Evolutionary conservation across 2,329 filamentous ascomycete genomes (phyloP).

Genomic region (Monilinia aucupariae): DNA sequence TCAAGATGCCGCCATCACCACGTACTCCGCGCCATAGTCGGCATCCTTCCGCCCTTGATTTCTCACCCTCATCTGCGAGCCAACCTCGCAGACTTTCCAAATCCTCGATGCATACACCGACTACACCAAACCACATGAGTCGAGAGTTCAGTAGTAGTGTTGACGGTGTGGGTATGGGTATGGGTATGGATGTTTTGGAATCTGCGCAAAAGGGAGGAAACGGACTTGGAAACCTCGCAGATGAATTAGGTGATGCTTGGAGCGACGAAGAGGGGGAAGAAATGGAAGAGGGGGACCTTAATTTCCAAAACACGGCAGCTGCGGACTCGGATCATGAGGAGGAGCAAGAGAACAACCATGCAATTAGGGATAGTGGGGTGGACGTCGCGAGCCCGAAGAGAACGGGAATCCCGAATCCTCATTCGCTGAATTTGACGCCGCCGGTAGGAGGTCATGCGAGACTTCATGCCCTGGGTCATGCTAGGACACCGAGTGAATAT

Average conservation of each 20-base stretch:
- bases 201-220: slow-evolving; percentile 41
- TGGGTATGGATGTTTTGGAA: slow-evolving; percentile 28
- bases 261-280: slow-evolving; percentile 58
- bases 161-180: slow-evolving; percentile 18
- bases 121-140: slow-evolving; percentile 24
- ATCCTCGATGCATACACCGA: slow-evolving; percentile 31
- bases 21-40: slow-evolving; percentile 56
- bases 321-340: slow-evolving; percentile 17
- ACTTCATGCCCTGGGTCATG: slow-evolving; percentile 47
- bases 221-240: slow-evolving; percentile 71
- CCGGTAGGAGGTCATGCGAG: slow-evolving; percentile 20
- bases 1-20: slow-evolving; percentile 44
- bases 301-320: slow-evolving; percentile 28
- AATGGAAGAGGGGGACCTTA: slow-evolving; percentile 44
- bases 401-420: slow-evolving; percentile 19
- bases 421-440: slow-evolving; percentile 25
- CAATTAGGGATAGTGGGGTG: slow-evolving; percentile 35
- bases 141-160: slow-evolving; percentile 9
- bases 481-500: slow-evolving; percentile 53
- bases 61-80: slow-evolving; percentile 31
- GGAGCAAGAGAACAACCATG: slow-evolving; percentile 33
- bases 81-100: slow-evolving; percentile 31
- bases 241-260: slow-evolving; percentile 72
- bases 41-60: slow-evolving; percentile 51
- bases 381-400: slow-evolving; percentile 29